phyloP scores from a whole-genome alignment of 768 basidiomycete species.

The Lepiota brunneoincarnata region DNA sequence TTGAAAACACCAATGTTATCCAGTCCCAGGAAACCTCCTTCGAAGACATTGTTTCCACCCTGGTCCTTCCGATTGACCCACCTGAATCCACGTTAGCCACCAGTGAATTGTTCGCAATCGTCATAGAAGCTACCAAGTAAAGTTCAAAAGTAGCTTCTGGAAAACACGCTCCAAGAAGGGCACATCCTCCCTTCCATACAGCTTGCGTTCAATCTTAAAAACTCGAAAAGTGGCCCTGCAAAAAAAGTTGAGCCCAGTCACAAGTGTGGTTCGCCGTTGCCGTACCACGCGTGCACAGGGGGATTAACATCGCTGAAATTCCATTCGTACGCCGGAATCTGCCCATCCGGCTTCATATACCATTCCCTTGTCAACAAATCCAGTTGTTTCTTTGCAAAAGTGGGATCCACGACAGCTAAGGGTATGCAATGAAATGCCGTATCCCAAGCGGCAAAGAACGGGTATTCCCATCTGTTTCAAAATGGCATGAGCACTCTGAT shows the following conservation, averaged over 20 bases:
- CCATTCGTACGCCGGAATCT: constrained; percentile 99
- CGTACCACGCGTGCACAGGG: constrained; percentile 95
- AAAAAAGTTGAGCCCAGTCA: constrained; percentile 1
- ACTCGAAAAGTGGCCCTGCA: constrained; percentile 92
- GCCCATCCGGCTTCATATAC: constrained; percentile 99
- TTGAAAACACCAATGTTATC: constrained; percentile 99
- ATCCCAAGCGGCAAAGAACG: constrained; percentile 98
- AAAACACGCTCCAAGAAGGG: constrained; percentile 96
- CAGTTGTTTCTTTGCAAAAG: constrained; percentile 96
- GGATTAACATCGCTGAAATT: constrained; percentile 99
- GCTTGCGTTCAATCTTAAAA: constrained; percentile 98
- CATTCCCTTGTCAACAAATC: constrained; percentile 96
- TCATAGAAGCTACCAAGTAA: constrained; percentile 71
- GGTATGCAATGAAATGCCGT: constrained; percentile 99
- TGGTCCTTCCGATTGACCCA: constrained; percentile 99
- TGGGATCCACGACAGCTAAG: constrained; percentile 90
- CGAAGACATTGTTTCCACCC: constrained; percentile 94
- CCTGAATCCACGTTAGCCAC: constrained; percentile 36
- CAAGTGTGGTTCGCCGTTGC: not conserved
- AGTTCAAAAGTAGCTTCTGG: constrained; percentile 95
- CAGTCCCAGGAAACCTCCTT: constrained; percentile 95
- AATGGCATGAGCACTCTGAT: constrained; percentile 10
- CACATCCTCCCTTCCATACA: constrained; percentile 87
- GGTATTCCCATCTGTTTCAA: constrained; percentile 85
- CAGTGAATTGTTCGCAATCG: not conserved